These are phyloP conservation scores for Byssothecium circinans DNA, from an alignment of 2,329 filamentous ascomycete genomes.

Conservation along the genomic window DNA sequence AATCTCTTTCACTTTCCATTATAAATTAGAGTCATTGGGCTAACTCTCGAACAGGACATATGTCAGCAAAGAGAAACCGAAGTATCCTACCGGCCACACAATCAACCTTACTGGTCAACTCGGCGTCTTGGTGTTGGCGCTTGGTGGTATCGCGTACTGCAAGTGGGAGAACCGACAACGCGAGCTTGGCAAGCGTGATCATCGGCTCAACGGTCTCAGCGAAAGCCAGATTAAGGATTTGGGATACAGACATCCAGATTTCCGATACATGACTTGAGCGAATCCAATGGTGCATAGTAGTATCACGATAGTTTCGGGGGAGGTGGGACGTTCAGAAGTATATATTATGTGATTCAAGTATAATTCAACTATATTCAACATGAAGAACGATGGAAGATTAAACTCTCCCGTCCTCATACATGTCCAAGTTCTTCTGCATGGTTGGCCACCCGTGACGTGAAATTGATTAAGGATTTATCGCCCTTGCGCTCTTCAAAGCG, in stretches of 20 bases:
- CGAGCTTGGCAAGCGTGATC: slow-evolving; percentile 12
- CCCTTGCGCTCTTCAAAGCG: too few species aligned
- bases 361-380: too few species aligned
- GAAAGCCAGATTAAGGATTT: slow-evolving; percentile 52
- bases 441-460: too few species aligned
- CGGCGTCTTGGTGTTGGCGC: slow-evolving; percentile 48
- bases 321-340: too few species aligned
- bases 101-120: slow-evolving; percentile 60
- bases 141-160: slow-evolving; percentile 57
- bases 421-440: too few species aligned
- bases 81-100: slow-evolving; percentile 72
- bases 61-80: slow-evolving; percentile 58
- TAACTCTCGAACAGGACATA: slow-evolving; percentile 62
- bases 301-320: not conserved
- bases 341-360: too few species aligned
- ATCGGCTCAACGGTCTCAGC: slow-evolving; percentile 50
- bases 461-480: too few species aligned
- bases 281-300: not conserved
- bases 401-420: too few species aligned
- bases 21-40: slow-evolving; percentile 44
- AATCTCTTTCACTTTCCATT: slow-evolving; percentile 1
- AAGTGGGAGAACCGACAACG: slow-evolving; percentile 57
- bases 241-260: slow-evolving; percentile 58
- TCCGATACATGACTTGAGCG: slow-evolving; percentile 56
- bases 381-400: too few species aligned